Conservation (phyloP, 139 green algal genomes). For the Closterium sp. region DNA sequence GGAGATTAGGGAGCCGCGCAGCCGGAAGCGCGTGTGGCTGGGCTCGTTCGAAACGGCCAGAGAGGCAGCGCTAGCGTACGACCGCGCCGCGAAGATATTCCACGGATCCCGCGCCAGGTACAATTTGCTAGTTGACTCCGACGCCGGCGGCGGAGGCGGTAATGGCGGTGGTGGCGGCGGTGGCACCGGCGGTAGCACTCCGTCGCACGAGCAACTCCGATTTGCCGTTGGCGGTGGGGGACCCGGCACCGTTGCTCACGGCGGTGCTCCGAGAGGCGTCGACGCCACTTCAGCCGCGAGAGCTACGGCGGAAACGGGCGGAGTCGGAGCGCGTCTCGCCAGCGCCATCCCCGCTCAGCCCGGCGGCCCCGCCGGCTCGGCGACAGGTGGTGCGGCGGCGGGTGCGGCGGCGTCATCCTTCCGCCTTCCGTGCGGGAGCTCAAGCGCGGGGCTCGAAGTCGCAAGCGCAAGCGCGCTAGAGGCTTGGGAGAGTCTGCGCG, state of each 20-base stretch:
- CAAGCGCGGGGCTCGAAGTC: neutral
- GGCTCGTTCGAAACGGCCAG: neutral
- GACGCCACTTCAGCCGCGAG: neutral
- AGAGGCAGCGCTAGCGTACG: slow-evolving; percentile 15
- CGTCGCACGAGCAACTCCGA: neutral
- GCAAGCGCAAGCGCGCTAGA: neutral
- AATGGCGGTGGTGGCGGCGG: neutral
- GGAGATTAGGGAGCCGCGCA: slow-evolving; percentile 8
- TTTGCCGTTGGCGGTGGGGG: neutral
- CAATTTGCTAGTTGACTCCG: neutral
- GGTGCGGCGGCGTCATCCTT: neutral
- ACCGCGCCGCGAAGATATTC: neutral
- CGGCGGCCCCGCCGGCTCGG: neutral
- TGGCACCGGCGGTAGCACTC: neutral
- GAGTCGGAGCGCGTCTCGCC: neutral
- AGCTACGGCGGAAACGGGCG: neutral
- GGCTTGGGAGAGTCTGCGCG: neutral
- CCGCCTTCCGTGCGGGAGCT: neutral
- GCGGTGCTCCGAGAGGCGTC: neutral
- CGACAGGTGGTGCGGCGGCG: too few relatives aligned
- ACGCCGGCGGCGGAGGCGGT: neutral
- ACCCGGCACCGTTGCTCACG: neutral
- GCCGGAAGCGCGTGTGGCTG: slow-evolving; percentile 18
- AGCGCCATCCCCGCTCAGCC: neutral
- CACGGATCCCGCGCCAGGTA: neutral